Percentiles rank a stretch among this genome's conserved stretches.
phyloP scores from a whole-genome alignment of 306 rosid genomes.

The Pterocarpus santalinus region DNA sequence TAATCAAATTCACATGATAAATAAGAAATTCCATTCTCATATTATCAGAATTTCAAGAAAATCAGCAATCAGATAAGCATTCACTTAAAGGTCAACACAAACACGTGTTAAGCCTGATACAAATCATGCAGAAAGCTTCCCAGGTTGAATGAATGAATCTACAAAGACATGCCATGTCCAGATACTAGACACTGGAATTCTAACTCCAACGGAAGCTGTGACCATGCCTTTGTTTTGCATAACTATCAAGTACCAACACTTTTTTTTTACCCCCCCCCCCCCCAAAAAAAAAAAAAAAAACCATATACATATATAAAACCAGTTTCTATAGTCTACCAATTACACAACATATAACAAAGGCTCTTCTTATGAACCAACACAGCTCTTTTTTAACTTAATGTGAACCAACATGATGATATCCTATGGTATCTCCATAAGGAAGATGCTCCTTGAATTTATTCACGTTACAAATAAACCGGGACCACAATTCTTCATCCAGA shows the following conservation, averaged over 20 bases:
- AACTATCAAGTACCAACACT: neutral
- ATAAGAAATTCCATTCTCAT: neutral
- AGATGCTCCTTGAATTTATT: neutral
- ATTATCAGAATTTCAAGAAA: constrained; percentile 31
- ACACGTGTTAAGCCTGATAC: neutral
- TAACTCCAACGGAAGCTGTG: neutral
- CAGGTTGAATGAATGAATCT: constrained; percentile 5
- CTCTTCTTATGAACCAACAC: neutral
- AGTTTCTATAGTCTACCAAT: neutral
- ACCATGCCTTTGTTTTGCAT: neutral
- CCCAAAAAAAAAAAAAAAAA: neutral
- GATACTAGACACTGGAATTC: neutral
- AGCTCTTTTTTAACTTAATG: neutral
- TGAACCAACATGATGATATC: constrained; percentile 24
- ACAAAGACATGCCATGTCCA: constrained; percentile 17
- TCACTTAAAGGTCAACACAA: constrained; percentile 16
- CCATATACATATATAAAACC: neutral
- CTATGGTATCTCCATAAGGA: constrained; percentile 11
- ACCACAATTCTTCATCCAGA: constrained; percentile 1
- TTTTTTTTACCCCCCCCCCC: neutral
- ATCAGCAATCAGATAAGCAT: neutral
- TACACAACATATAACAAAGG: neutral
- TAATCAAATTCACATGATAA: constrained; percentile 18
- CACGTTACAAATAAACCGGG: neutral
- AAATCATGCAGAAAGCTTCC: constrained; percentile 26